Evolutionary conservation across 805 yeast species (phyloP).

Genomic region (Kregervanrija fluxuum): DNA sequence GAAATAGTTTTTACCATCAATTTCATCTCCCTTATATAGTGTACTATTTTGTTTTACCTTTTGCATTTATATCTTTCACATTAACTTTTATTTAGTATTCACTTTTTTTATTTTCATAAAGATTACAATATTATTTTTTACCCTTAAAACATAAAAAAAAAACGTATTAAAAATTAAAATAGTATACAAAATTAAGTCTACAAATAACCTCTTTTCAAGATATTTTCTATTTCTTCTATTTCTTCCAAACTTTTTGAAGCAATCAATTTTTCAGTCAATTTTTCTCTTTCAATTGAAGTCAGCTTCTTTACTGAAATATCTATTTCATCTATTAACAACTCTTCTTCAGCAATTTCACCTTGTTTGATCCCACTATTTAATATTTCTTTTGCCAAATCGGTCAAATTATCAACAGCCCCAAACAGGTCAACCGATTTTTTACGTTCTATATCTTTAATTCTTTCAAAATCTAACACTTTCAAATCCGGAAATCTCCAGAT

Average conservation of each 20-base stretch:
- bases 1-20: too few relatives aligned
- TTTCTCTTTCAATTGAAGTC: slow-evolving; percentile 44
- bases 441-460: slow-evolving; percentile 52
- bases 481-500: slow-evolving; percentile 60
- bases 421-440: slow-evolving; percentile 36
- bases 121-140: too few relatives aligned
- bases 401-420: slow-evolving; percentile 26
- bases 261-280: slow-evolving; percentile 46
- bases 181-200: too few relatives aligned
- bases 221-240: slow-evolving; percentile 60
- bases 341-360: slow-evolving; percentile 9
- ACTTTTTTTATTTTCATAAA: too few relatives aligned
- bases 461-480: slow-evolving; percentile 58
- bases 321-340: slow-evolving; percentile 8
- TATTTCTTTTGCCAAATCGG: slow-evolving; percentile 26
- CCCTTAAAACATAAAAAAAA: neutral
- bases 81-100: too few relatives aligned
- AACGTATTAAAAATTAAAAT: neutral
- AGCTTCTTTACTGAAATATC: slow-evolving; percentile 33
- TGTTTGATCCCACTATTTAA: slow-evolving; percentile 9
- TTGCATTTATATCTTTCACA: too few relatives aligned
- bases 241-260: slow-evolving; percentile 68
- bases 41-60: too few relatives aligned
- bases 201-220: slow-evolving; percentile 34
- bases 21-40: too few relatives aligned